These are phyloP conservation scores for Xylaria longipes DNA, from an alignment of 495 filamentous ascomycete species.

Conservation along the genomic window DNA sequence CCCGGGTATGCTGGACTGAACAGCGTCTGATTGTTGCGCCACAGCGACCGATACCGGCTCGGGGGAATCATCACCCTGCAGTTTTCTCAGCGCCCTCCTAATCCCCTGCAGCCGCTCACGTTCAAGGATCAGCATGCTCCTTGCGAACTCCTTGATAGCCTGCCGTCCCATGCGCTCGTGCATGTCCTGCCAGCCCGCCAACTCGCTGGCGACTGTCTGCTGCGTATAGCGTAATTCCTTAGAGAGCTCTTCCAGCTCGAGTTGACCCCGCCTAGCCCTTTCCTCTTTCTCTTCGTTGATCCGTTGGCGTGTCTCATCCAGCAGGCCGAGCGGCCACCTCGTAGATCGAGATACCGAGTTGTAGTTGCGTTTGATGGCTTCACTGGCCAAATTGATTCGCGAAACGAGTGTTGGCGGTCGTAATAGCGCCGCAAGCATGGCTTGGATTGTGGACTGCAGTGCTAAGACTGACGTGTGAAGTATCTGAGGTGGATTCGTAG, in stretches of 20 bases:
- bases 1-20: not conserved
- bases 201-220: slow-evolving; percentile 86
- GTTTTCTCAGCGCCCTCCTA: slow-evolving; percentile 71
- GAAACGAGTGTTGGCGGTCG: slow-evolving; percentile 81
- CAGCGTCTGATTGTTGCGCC: not conserved
- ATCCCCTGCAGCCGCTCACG: slow-evolving; percentile 80
- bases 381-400: slow-evolving; percentile 67
- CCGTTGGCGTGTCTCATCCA: slow-evolving; percentile 87
- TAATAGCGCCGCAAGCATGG: slow-evolving; percentile 78
- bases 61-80: slow-evolving; percentile 38
- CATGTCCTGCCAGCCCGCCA: slow-evolving; percentile 93
- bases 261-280: slow-evolving; percentile 67
- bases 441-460: slow-evolving; percentile 77
- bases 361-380: slow-evolving; percentile 75
- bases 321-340: slow-evolving; percentile 79
- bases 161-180: slow-evolving; percentile 76
- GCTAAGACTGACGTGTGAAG: slow-evolving; percentile 79
- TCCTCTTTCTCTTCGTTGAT: slow-evolving; percentile 80
- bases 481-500: slow-evolving; percentile 73
- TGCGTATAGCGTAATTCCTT: slow-evolving; percentile 90
- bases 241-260: slow-evolving; percentile 69
- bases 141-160: slow-evolving; percentile 77
- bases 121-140: slow-evolving; percentile 78
- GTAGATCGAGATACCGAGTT: slow-evolving; percentile 74
- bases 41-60: not conserved